Conservation (phyloP, 1,139 yeast genomes). For the Scheffersomyces titani region DNA sequence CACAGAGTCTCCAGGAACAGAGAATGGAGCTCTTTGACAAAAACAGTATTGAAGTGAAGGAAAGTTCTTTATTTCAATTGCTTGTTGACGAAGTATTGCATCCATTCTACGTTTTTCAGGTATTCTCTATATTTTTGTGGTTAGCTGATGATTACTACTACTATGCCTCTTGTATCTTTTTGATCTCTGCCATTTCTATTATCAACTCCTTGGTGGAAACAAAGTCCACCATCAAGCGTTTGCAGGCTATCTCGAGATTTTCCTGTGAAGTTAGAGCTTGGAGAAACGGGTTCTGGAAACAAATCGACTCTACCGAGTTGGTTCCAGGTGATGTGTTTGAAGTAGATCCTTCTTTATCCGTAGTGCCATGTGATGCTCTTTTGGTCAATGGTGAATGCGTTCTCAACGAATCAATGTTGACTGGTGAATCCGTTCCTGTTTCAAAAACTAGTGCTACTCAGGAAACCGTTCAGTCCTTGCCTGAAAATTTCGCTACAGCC, state of each 20-base stretch:
- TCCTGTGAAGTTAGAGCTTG: constrained; percentile 84
- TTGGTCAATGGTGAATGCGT: constrained; percentile 90
- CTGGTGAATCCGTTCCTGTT: constrained; percentile 98
- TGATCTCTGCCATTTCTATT: constrained; percentile 81
- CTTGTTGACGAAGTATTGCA: constrained; percentile 87
- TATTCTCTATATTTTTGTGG: constrained; percentile 90
- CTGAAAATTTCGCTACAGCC: constrained; percentile 63
- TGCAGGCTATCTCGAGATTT: constrained; percentile 72
- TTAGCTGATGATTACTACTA: constrained; percentile 87
- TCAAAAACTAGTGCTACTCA: constrained; percentile 70
- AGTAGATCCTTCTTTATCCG: constrained; percentile 74
- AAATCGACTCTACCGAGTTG: constrained; percentile 71
- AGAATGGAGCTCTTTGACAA: constrained; percentile 74
- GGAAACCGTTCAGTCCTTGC: constrained; percentile 57
- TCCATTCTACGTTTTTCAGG: constrained; percentile 93
- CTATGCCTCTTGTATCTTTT: constrained; percentile 88
- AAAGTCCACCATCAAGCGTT: constrained; percentile 66
- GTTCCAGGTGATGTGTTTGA: constrained; percentile 97
- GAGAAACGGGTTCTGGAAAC: constrained; percentile 94
- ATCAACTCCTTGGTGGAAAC: constrained; percentile 83
- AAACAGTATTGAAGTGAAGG: constrained; percentile 74
- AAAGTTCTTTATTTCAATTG: constrained; percentile 64
- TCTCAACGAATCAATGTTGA: constrained; percentile 91
- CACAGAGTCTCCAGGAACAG: constrained; percentile 67
- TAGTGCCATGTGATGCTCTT: constrained; percentile 88